These are phyloP conservation scores for Filobasidium floriforme DNA, from an alignment of 768 basidiomycete species.

Conservation along the genomic window DNA sequence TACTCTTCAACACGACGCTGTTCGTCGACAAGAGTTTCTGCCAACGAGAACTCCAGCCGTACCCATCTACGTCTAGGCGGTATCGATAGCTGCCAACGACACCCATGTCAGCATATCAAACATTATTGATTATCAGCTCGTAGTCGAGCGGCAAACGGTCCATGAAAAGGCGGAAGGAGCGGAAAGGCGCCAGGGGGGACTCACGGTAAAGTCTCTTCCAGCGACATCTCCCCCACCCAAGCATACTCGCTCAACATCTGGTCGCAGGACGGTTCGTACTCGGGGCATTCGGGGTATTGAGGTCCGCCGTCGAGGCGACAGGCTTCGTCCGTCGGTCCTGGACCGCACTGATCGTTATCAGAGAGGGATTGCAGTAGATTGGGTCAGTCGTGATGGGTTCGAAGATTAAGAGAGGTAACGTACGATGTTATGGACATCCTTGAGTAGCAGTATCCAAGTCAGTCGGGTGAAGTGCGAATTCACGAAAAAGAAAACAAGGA, in stretches of 20 bases:
- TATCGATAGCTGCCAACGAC: slow-evolving; percentile 31
- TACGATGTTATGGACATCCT: background rate
- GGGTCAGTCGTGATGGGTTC: too few relatives aligned
- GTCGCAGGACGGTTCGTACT: slow-evolving; percentile 6
- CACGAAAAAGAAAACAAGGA: too few relatives aligned
- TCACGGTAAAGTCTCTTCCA: slow-evolving; percentile 33
- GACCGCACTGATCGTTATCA: slow-evolving; percentile 9
- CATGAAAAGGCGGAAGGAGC: slow-evolving; percentile 24
- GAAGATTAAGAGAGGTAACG: too few relatives aligned
- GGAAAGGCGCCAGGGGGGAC: slow-evolving; percentile 30
- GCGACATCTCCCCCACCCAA: background rate
- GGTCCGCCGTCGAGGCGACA: background rate
- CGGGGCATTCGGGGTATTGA: slow-evolving; percentile 5
- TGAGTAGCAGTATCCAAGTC: too few relatives aligned
- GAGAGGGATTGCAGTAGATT: background rate
- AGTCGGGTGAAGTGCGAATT: too few relatives aligned
- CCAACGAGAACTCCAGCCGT: slow-evolving; percentile 38
- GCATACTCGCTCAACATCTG: background rate
- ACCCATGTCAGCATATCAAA: too few relatives aligned
- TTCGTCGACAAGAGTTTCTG: background rate
- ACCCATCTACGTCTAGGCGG: slow-evolving; percentile 37
- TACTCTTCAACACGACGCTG: slow-evolving; percentile 38
- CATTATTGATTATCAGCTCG: too few relatives aligned
- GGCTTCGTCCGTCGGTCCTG: slow-evolving; percentile 4
- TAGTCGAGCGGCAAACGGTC: too few relatives aligned